Conservation (phyloP, 768 basidiomycete species). For the Tubosaeta sp. region DNA sequence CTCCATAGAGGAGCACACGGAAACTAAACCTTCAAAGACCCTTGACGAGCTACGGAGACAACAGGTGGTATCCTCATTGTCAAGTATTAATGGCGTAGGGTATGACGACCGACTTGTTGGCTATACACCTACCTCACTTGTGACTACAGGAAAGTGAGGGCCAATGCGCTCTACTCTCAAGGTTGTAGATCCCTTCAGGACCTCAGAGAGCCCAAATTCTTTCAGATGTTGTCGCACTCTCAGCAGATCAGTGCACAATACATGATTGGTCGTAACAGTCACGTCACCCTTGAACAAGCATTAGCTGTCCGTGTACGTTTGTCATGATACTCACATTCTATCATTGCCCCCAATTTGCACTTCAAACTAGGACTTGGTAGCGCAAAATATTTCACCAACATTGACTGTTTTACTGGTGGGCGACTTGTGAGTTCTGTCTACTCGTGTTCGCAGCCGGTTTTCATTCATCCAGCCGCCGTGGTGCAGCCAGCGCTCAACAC, state of each 20-base stretch:
- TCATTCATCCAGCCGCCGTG: constrained; percentile 42
- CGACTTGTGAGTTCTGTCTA: constrained; percentile 49
- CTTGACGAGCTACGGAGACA: constrained; percentile 26
- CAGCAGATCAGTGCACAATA: constrained; percentile 42
- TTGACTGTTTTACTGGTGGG: constrained; percentile 51
- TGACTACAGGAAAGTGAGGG: constrained; percentile 23
- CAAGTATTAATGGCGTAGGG: constrained; percentile 47
- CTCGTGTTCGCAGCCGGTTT: background rate
- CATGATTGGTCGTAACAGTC: constrained; percentile 34
- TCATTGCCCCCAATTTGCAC: background rate
- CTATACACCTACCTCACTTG: background rate
- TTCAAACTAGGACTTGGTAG: constrained; percentile 43
- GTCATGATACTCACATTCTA: background rate
- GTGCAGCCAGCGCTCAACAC: constrained; percentile 15
- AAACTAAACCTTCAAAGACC: constrained; percentile 12
- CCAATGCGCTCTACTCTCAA: constrained; percentile 44
- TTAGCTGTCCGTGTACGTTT: constrained; percentile 43
- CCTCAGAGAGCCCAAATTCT: constrained; percentile 36
- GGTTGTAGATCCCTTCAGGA: constrained; percentile 46
- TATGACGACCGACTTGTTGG: constrained; percentile 19
- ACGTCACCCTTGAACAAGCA: constrained; percentile 38
- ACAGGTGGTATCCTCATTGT: constrained; percentile 32
- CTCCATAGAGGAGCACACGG: constrained; percentile 4
- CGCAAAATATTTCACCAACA: constrained; percentile 40
- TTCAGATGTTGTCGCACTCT: constrained; percentile 33